Evolutionary conservation across 1,139 yeast genomes (phyloP).

Genomic region (Suhomyces ambrosiae): DNA sequence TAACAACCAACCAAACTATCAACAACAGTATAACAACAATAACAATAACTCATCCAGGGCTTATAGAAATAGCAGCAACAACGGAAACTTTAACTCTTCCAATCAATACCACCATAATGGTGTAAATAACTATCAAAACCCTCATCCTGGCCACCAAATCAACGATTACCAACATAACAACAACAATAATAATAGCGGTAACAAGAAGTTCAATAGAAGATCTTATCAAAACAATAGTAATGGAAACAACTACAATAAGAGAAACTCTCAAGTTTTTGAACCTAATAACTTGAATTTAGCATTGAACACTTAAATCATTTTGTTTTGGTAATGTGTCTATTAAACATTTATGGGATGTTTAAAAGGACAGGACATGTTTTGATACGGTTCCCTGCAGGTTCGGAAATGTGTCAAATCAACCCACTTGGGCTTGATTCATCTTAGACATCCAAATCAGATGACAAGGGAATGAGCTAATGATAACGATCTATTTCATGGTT

Average conservation of each 20-base stretch:
- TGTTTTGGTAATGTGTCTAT: neutral
- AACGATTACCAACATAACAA: conserved; percentile 17
- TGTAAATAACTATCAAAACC: conserved; percentile 8
- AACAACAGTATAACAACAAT: conserved; percentile 7
- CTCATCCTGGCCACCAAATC: conserved; percentile 15
- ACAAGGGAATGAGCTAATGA: conserved; percentile 10
- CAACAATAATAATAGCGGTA: conserved; percentile 7
- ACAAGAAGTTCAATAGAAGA: conserved; percentile 11
- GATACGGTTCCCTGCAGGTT: conserved; percentile 5
- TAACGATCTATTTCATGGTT: conserved; percentile 10
- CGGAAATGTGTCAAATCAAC: conserved; percentile 4
- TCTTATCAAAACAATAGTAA: conserved; percentile 10
- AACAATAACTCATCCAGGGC: conserved; percentile 13
- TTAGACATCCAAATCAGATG: conserved; percentile 1
- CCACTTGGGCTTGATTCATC: conserved; percentile 1
- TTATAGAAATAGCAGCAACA: conserved; percentile 14
- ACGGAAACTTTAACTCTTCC: conserved; percentile 17
- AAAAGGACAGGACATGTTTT: neutral
- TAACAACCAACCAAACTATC: conserved; percentile 11
- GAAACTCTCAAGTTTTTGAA: conserved; percentile 21
- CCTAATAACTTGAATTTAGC: conserved; percentile 19
- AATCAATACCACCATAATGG: conserved; percentile 9
- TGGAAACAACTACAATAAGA: conserved; percentile 15
- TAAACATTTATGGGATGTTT: conserved; percentile 3
- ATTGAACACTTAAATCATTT: conserved; percentile 14